Percentiles rank a stretch among this genome's conserved stretches.
phyloP scores from a whole-genome alignment of 495 filamentous ascomycete genomes.

The Astrothelium macrocarpum region DNA sequence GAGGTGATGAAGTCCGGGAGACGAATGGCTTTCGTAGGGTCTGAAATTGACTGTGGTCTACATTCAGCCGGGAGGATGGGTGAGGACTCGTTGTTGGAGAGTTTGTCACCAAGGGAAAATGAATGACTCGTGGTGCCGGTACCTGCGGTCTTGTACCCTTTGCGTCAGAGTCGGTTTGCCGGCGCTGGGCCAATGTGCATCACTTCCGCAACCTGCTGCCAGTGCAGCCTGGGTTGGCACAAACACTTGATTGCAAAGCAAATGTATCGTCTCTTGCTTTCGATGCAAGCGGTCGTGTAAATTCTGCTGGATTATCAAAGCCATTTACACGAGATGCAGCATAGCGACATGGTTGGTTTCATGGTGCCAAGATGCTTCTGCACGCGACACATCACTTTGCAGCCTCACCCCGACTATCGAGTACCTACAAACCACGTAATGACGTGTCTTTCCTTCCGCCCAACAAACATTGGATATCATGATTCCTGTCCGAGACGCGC shows the following conservation, averaged over 20 bases:
- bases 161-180: conserved; percentile 1
- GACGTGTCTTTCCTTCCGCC: not conserved
- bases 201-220: not conserved
- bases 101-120: not conserved
- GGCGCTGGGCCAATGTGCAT: not conserved
- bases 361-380: not conserved
- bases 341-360: not conserved
- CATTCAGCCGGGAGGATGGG: not conserved
- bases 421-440: not conserved
- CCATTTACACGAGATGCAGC: not conserved
- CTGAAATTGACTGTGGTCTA: not conserved
- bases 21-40: not conserved
- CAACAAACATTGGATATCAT: not conserved
- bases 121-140: conserved; percentile 5
- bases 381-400: conserved; percentile 4
- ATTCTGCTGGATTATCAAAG: not conserved
- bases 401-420: not conserved
- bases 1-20: not conserved
- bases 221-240: not conserved
- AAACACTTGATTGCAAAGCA: not conserved
- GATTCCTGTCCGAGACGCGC: conserved; percentile 62
- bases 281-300: not conserved
- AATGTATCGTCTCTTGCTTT: not conserved
- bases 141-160: not conserved
- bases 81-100: not conserved